phyloP scores from a whole-genome alignment of 1,284 basidiomycete genomes.

The Exobasidium cylindrosporum region DNA sequence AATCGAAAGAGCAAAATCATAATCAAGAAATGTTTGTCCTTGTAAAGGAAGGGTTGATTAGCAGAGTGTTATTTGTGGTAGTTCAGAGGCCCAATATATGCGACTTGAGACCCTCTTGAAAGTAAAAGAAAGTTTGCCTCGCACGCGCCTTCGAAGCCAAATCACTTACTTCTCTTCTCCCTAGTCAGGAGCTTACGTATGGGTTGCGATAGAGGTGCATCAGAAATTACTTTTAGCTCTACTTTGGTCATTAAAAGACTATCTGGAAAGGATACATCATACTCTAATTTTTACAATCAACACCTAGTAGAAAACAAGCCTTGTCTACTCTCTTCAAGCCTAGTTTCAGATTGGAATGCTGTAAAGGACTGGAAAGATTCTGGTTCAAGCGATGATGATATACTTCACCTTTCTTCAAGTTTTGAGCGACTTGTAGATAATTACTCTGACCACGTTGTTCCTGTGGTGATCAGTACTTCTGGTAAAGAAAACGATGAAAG shows the following conservation, averaged over 20 bases:
- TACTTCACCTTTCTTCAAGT: background rate
- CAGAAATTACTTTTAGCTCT: too few species aligned
- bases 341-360: background rate
- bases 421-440: background rate
- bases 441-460: background rate
- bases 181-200: too few species aligned
- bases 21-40: too few species aligned
- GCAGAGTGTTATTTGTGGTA: too few species aligned
- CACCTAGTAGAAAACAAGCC: background rate
- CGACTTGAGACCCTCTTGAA: too few species aligned
- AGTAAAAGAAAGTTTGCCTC: too few species aligned
- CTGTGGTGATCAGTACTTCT: background rate
- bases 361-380: background rate
- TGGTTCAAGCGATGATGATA: background rate
- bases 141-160: too few species aligned
- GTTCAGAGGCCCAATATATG: too few species aligned
- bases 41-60: too few species aligned
- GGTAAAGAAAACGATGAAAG: conserved; percentile 22
- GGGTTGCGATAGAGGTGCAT: too few species aligned
- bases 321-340: background rate
- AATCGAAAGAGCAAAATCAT: too few species aligned
- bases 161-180: too few species aligned
- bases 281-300: background rate
- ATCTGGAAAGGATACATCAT: background rate
- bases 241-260: background rate